Evolutionary conservation across 139 green algal genomes (phyloP).

Genomic region (Microglena sp.): DNA sequence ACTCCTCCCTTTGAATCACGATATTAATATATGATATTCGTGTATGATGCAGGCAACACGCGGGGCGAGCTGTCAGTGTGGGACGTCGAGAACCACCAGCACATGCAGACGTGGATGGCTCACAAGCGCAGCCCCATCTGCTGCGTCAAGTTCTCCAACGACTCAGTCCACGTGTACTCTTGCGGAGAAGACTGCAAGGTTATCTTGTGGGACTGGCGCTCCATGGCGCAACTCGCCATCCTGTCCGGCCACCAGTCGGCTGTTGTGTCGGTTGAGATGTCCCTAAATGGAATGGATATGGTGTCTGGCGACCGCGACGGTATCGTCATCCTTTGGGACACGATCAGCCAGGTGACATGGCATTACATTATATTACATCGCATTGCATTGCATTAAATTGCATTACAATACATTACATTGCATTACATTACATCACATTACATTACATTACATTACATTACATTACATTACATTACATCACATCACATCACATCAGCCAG

Average conservation of each 20-base stretch:
- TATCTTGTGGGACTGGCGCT: constrained; percentile 29
- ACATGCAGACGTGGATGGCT: constrained; percentile 26
- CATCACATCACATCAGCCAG: too few species aligned
- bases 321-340: constrained; percentile 31
- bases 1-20: too few species aligned
- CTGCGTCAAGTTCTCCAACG: constrained; percentile 32
- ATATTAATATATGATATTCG: too few species aligned
- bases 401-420: too few species aligned
- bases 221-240: constrained; percentile 9
- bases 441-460: too few species aligned
- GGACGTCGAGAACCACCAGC: constrained; percentile 22
- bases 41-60: constrained; percentile 25
- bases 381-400: too few species aligned
- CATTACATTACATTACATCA: too few species aligned
- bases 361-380: too few species aligned
- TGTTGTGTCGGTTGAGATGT: constrained; percentile 27
- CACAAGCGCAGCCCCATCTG: constrained; percentile 35
- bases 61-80: constrained; percentile 29
- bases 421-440: too few species aligned
- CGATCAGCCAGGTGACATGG: constrained; percentile 1
- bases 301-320: constrained; percentile 23
- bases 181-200: constrained; percentile 37
- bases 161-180: constrained; percentile 20
- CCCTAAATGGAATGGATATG: constrained; percentile 23
- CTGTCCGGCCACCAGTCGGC: constrained; percentile 20